These are phyloP conservation scores for Leccinum insigne DNA, from an alignment of 1,284 basidiomycete species.

Conservation along the genomic window DNA sequence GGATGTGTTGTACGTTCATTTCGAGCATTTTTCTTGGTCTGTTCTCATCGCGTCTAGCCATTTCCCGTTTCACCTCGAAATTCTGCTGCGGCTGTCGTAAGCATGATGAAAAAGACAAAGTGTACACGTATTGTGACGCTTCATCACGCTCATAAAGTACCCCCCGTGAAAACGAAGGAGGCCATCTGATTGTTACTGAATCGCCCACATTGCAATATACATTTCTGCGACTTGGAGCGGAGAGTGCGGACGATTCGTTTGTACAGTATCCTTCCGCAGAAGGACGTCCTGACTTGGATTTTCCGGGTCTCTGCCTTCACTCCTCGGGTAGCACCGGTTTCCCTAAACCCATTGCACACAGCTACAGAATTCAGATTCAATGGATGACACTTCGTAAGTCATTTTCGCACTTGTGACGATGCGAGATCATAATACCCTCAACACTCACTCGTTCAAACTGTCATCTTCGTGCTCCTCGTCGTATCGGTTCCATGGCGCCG, in stretches of 20 bases:
- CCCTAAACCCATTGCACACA: slow-evolving; percentile 30
- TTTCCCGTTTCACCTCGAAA: background rate
- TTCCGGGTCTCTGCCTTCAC: slow-evolving; percentile 33
- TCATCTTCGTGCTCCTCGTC: too few relatives aligned
- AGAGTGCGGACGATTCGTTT: slow-evolving; percentile 28
- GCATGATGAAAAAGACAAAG: slow-evolving; percentile 28
- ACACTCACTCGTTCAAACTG: too few relatives aligned
- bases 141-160: slow-evolving; percentile 20
- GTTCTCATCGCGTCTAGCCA: background rate
- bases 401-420: too few relatives aligned
- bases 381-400: too few relatives aligned
- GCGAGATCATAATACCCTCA: too few relatives aligned
- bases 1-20: background rate
- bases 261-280: slow-evolving; percentile 24
- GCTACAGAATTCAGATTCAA: too few relatives aligned
- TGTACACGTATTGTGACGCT: slow-evolving; percentile 35
- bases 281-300: slow-evolving; percentile 13
- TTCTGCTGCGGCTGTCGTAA: background rate
- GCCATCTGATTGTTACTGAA: slow-evolving; percentile 20
- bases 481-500: too few relatives aligned
- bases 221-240: slow-evolving; percentile 35
- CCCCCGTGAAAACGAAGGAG: background rate
- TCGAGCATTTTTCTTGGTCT: background rate
- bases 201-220: slow-evolving; percentile 28
- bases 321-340: slow-evolving; percentile 42